A percentile compares a stretch with the other conserved stretches of the same genome.
Evolutionary conservation across 768 basidiomycete species (phyloP).

Genomic region (Suillus americanus): DNA sequence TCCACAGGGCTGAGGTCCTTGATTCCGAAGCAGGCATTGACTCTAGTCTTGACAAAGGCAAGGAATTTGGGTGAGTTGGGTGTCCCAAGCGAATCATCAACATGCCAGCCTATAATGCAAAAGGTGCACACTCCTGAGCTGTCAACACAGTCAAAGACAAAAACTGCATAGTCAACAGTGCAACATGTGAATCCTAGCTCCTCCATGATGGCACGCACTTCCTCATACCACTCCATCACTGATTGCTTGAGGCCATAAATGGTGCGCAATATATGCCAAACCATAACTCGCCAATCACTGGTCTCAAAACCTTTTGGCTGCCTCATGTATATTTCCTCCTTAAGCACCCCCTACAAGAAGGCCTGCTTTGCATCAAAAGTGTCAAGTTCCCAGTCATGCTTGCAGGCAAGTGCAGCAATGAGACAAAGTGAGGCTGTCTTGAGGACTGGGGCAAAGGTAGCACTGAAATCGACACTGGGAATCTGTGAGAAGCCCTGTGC

Average conservation of each 20-base stretch:
- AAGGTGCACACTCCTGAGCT: background rate
- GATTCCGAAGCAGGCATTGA: rapidly evolving
- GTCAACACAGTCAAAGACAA: background rate
- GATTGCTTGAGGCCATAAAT: background rate
- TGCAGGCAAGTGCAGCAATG: too few species aligned
- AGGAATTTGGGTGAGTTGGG: background rate
- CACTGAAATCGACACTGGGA: too few species aligned
- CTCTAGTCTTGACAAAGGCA: background rate
- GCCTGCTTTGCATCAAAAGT: background rate
- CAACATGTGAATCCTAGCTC: background rate
- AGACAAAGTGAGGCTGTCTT: too few species aligned
- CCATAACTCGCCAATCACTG: too few species aligned
- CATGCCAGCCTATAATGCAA: background rate
- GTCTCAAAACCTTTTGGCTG: too few species aligned
- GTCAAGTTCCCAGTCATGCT: background rate
- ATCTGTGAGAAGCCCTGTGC: too few species aligned
- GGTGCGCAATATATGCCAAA: too few species aligned
- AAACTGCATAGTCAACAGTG: background rate
- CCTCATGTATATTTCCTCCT: too few species aligned
- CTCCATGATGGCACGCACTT: background rate
- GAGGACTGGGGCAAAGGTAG: too few species aligned
- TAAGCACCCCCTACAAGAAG: background rate
- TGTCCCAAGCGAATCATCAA: background rate
- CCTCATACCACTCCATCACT: background rate
- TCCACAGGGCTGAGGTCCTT: background rate